Evolutionary conservation across 768 basidiomycete species (phyloP).

Genomic region (Zangia roseola): DNA sequence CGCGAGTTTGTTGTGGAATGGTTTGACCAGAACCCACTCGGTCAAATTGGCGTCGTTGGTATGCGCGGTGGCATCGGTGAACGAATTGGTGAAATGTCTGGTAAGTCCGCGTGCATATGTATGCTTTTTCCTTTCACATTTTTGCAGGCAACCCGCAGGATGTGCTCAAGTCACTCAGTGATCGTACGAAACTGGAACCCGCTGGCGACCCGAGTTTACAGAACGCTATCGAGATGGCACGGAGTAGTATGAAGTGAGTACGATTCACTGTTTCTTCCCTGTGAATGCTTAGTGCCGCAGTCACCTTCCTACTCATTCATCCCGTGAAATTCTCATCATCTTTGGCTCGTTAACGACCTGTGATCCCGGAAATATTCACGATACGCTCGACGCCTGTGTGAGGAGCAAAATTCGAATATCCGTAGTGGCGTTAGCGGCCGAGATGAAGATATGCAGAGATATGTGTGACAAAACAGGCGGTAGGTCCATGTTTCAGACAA

Average conservation of each 20-base stretch:
- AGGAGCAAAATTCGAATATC: conserved; percentile 86
- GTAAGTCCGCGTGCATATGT: conserved; percentile 40
- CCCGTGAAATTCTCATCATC: conserved; percentile 90
- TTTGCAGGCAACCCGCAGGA: conserved; percentile 89
- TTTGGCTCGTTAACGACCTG: conserved; percentile 96
- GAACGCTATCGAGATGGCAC: conserved; percentile 97
- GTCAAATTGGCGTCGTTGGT: conserved; percentile 93
- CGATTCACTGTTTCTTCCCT: neutral
- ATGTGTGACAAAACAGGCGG: conserved; percentile 92
- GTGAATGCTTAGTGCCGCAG: conserved; percentile 40
- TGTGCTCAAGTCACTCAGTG: conserved; percentile 80
- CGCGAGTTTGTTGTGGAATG: conserved; percentile 92
- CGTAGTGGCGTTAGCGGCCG: conserved; percentile 92
- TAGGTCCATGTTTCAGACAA: conserved; percentile 27
- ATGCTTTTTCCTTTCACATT: conserved; percentile 1
- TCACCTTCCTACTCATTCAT: conserved; percentile 96
- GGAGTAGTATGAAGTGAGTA: conserved; percentile 82
- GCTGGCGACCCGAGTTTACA: conserved; percentile 93
- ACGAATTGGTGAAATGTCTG: conserved; percentile 88
- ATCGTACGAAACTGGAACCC: conserved; percentile 87
- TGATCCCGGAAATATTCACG: conserved; percentile 95
- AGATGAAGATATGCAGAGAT: conserved; percentile 96
- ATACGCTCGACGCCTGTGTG: conserved; percentile 84
- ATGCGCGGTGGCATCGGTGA: conserved; percentile 92
- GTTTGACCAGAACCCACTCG: conserved; percentile 99